phyloP scores from a whole-genome alignment of 1,284 basidiomycete genomes.

The Naganishia sp. region DNA sequence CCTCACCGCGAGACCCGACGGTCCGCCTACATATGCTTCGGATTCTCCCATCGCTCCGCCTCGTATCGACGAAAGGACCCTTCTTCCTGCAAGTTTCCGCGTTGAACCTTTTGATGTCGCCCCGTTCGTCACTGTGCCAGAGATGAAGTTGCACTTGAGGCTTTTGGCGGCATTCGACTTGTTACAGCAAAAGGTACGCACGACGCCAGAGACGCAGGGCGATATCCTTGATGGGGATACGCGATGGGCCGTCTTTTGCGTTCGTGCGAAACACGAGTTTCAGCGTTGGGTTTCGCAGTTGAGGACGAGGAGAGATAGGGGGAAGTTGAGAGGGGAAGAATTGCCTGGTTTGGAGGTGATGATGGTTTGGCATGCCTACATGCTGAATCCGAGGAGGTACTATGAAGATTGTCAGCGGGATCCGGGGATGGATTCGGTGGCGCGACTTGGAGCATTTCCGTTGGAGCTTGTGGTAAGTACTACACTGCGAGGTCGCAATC shows the following conservation, averaged over 20 bases:
- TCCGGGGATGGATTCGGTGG: conserved; percentile 26
- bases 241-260: conserved; percentile 36
- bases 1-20: not conserved
- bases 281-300: conserved; percentile 6
- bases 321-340: not conserved
- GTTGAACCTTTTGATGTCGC: conserved; percentile 10
- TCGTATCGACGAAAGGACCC: conserved; percentile 5
- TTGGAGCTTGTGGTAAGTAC: conserved; percentile 33
- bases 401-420: conserved; percentile 32
- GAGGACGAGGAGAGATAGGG: not conserved
- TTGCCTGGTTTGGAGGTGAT: conserved; percentile 40
- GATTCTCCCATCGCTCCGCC: conserved; percentile 3
- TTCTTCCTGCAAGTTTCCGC: conserved; percentile 26
- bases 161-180: conserved; percentile 15
- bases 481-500: not conserved
- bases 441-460: conserved; percentile 35
- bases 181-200: conserved; percentile 2
- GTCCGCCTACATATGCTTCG: not conserved
- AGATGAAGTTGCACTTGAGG: conserved; percentile 19
- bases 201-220: not conserved
- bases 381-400: conserved; percentile 42
- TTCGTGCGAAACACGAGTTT: conserved; percentile 18
- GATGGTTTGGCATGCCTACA: conserved; percentile 47
- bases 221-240: conserved; percentile 8
- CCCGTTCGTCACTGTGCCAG: conserved; percentile 25